A percentile compares a stretch with the other conserved stretches of the same genome.
Conservation (phyloP, 169 alveolate species). For the Cryptosporidium felis region DNA sequence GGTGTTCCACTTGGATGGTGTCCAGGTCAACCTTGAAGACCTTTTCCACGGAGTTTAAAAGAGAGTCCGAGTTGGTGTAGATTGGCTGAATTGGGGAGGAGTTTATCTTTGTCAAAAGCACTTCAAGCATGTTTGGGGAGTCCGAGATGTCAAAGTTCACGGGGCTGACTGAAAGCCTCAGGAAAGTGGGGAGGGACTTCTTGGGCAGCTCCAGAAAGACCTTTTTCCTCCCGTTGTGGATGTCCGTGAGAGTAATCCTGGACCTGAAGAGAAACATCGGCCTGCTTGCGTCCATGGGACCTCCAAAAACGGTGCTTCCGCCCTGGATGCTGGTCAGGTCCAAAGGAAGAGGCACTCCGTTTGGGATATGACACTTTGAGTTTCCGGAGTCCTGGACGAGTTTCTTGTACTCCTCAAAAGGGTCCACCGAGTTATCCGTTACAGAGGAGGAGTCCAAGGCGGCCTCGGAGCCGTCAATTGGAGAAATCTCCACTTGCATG, state of each 20-base stretch:
- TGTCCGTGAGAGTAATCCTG: conserved; percentile 71
- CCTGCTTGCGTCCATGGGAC: conserved; percentile 75
- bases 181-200: conserved; percentile 27
- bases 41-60: conserved; percentile 33
- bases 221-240: conserved; percentile 74
- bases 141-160: conserved; percentile 68
- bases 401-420: conserved; percentile 20
- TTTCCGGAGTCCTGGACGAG: too few species aligned
- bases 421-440: conserved; percentile 20
- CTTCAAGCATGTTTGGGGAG: conserved; percentile 50
- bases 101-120: conserved; percentile 40
- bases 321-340: conserved; percentile 74
- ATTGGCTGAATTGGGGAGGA: conserved; percentile 11
- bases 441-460: conserved; percentile 9
- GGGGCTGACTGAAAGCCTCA: conserved; percentile 55
- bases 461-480: conserved; percentile 44
- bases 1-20: background rate
- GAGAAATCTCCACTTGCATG: conserved; percentile 11
- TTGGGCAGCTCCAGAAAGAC: conserved; percentile 24
- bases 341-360: conserved; percentile 76
- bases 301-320: conserved; percentile 77
- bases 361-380: conserved; percentile 51
- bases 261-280: conserved; percentile 74
- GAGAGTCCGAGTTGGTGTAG: background rate
- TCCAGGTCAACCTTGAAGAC: conserved; percentile 39